A percentile compares a stretch with the other conserved stretches of the same genome.
These are phyloP conservation scores for Neopestalotiopsis rosae DNA, from an alignment of 2,329 filamentous ascomycete genomes.

Conservation along the genomic window DNA sequence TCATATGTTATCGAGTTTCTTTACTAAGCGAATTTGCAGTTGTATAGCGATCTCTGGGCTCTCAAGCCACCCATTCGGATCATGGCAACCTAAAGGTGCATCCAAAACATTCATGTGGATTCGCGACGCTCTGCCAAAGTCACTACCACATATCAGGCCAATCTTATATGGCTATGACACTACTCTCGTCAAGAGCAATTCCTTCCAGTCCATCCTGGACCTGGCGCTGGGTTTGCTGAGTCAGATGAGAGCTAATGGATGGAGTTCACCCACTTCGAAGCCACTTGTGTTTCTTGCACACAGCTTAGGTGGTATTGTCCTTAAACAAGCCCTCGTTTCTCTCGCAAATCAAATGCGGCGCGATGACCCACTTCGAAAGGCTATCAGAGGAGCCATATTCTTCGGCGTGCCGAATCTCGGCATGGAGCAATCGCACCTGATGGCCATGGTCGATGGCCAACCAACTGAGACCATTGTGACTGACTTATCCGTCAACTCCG, in stretches of 20 bases:
- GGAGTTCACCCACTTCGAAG: constrained; percentile 23
- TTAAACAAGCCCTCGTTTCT: constrained; percentile 29
- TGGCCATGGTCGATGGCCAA: constrained; percentile 25
- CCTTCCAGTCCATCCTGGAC: constrained; percentile 30
- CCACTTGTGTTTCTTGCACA: constrained; percentile 32
- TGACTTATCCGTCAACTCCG: constrained; percentile 21
- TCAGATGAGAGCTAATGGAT: constrained; percentile 24
- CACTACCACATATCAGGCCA: constrained; percentile 24
- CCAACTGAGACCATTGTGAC: constrained; percentile 24
- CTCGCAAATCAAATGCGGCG: constrained; percentile 19
- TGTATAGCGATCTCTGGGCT: constrained; percentile 31
- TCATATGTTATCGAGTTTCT: not conserved
- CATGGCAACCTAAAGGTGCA: constrained; percentile 27
- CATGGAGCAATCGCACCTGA: constrained; percentile 27
- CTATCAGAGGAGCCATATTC: constrained; percentile 26
- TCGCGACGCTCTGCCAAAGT: constrained; percentile 28
- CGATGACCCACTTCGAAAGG: constrained; percentile 15
- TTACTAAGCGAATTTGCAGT: constrained; percentile 15
- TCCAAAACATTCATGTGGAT: constrained; percentile 35
- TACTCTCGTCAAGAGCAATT: constrained; percentile 26
- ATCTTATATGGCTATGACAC: constrained; percentile 33
- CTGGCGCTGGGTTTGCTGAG: constrained; percentile 25
- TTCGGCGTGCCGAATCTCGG: constrained; percentile 32
- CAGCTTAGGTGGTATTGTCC: constrained; percentile 33
- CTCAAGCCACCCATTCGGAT: constrained; percentile 31